These are phyloP conservation scores for Phascolomyces articulosus DNA, from an alignment of 371 early-diverging fungal genomes.

Conservation along the genomic window DNA sequence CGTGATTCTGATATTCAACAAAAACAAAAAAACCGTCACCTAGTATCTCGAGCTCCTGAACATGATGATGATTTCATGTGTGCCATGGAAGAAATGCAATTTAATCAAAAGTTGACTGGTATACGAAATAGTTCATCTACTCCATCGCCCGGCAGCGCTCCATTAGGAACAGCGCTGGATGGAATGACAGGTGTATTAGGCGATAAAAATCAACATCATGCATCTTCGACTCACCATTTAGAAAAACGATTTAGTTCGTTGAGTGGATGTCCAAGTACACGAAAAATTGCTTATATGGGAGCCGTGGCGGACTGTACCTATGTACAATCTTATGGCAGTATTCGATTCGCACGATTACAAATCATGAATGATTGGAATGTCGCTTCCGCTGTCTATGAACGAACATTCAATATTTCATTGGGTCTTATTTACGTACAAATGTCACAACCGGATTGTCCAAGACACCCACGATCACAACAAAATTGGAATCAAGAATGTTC, in stretches of 20 bases:
- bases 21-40: not conserved
- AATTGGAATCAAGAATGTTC: conserved; percentile 86
- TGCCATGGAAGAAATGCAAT: conserved; percentile 26
- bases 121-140: conserved; percentile 9
- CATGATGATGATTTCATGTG: conserved; percentile 17
- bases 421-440: conserved; percentile 85
- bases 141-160: too few species aligned
- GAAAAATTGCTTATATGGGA: conserved; percentile 34
- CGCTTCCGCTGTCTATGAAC: conserved; percentile 85
- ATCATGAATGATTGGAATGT: conserved; percentile 79
- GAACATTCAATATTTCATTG: conserved; percentile 87
- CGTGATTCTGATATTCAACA: conserved; percentile 61
- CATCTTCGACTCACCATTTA: not conserved
- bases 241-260: not conserved
- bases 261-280: conserved; percentile 13
- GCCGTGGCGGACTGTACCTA: conserved; percentile 85
- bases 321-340: conserved; percentile 57
- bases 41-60: not conserved
- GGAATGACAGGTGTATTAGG: too few species aligned
- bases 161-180: too few species aligned
- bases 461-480: conserved; percentile 22
- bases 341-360: conserved; percentile 63
- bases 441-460: conserved; percentile 63
- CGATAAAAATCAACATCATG: too few species aligned
- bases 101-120: conserved; percentile 23